Percentiles rank a stretch among this genome's conserved stretches.
Conservation (phyloP, 1,139 yeast species). For the Blastobotrys indianensis region DNA sequence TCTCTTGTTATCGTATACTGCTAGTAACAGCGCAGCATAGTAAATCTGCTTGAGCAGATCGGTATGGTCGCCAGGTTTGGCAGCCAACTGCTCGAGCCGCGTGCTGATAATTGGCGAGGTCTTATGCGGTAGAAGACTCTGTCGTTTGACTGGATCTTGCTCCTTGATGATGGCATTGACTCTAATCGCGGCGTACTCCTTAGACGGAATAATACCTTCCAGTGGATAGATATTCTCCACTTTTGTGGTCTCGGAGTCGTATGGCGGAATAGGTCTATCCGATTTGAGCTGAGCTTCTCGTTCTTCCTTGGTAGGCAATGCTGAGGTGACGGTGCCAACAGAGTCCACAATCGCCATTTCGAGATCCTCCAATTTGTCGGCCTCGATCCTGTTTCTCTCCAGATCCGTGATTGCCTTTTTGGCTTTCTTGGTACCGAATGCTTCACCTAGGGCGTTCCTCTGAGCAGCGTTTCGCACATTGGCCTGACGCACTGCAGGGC, state of each 20-base stretch:
- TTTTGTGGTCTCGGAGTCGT: conserved; percentile 66
- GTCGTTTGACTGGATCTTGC: conserved; percentile 42
- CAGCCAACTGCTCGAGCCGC: conserved; percentile 37
- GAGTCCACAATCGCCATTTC: conserved; percentile 79
- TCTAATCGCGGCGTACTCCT: conserved; percentile 60
- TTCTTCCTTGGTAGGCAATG: conserved; percentile 64
- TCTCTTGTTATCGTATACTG: conserved; percentile 71
- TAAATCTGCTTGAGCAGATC: conserved; percentile 64
- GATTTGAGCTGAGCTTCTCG: conserved; percentile 48
- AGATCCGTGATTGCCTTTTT: conserved; percentile 79
- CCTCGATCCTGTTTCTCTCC: conserved; percentile 80
- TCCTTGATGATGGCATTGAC: conserved; percentile 52
- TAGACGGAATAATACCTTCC: conserved; percentile 58
- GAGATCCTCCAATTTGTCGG: conserved; percentile 66
- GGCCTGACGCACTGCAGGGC: conserved; percentile 51
- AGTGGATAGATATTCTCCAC: conserved; percentile 82
- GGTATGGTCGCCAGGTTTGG: conserved; percentile 37
- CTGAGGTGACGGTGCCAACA: conserved; percentile 63
- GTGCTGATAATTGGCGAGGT: conserved; percentile 51
- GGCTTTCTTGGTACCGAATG: conserved; percentile 95
- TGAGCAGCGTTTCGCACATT: conserved; percentile 42
- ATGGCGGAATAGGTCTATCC: conserved; percentile 80
- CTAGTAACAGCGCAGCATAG: conserved; percentile 73
- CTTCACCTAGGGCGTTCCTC: conserved; percentile 84
- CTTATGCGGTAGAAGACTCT: conserved; percentile 57